Evolutionary conservation across 192 early-diverging fungal species (phyloP), one percentile per base, ranked within the genome.

Genomic region (Mortierella claussenii): DNA sequence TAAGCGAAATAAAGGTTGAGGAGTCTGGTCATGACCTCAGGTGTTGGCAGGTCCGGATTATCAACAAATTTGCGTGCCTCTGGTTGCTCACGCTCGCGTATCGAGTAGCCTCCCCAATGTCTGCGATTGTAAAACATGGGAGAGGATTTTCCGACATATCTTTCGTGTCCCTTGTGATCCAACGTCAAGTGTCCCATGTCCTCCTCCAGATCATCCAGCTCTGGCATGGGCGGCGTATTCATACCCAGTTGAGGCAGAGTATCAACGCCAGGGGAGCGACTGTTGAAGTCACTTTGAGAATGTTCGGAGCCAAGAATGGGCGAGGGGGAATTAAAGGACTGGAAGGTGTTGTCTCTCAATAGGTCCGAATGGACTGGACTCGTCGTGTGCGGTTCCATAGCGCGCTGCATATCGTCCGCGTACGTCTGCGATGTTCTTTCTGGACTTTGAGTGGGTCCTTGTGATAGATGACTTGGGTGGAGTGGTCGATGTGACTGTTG

Each of bases 121-220:
- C 69, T 64, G 26, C 88, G 73, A 63, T 86, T 91, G 56, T 89
- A 32, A 88, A 80, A 80, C 90, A 91, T 79, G 82, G 84, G 36
- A 85, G 91, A 65, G 82, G 90, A 68, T 83, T 88, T 64, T 30
- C 92, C 92, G 18, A 90, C 82, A 57, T 91, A 94, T 13, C 92
- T 81, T 44, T 90, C 79, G 23, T 87, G 88, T 18, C 90, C 91
- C 42, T 87, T 87, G 43, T 87, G 88, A 69, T 94, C 92, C 36
- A 91, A 80, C 2, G 91, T 87, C 45, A 94, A 65, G 43, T 90
- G 85, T 0, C 89, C 89, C 42, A 88, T 85, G 20, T 83, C 78
- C 36, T 88, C 87, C 53, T 90, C 86, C 44, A 87, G 46, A 50
- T 75, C 81, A 42, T 82, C 81, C 4, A 82, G 54, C 5, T 79